Conservation (phyloP, 176 grass and related monocot species). For the Carex kokanica region DNA sequence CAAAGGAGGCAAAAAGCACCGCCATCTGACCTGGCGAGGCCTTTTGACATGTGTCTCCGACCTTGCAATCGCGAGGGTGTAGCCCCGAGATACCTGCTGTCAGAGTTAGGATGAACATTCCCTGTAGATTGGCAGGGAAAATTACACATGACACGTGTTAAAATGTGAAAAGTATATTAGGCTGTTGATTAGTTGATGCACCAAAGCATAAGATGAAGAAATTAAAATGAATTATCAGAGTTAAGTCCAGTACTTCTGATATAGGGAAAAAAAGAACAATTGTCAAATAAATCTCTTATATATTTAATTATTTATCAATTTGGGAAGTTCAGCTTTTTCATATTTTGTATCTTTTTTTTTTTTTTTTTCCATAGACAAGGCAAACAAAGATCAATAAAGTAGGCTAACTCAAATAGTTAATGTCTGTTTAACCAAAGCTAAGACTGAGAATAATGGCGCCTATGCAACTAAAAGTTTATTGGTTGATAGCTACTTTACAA, state of each 20-base stretch:
- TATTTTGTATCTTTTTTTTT: background rate
- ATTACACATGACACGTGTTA: background rate
- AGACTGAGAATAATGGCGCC: background rate
- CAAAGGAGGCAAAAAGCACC: constrained; percentile 61
- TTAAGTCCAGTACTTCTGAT: background rate
- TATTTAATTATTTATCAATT: background rate
- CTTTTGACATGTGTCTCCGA: constrained; percentile 34
- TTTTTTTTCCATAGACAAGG: background rate
- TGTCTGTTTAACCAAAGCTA: background rate
- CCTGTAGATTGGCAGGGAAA: constrained; percentile 31
- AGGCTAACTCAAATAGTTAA: background rate
- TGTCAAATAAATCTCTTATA: background rate
- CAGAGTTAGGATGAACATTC: constrained; percentile 81
- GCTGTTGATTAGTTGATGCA: background rate
- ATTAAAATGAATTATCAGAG: background rate
- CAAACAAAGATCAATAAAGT: background rate
- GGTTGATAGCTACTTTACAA: constrained; percentile 10
- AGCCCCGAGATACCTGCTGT: constrained; percentile 50
- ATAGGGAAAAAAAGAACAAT: background rate
- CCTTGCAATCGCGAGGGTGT: constrained; percentile 53
- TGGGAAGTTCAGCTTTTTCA: background rate
- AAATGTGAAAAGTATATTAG: background rate
- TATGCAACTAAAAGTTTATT: background rate
- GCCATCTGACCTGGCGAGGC: constrained; percentile 50
- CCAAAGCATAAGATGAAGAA: background rate